A percentile compares a stretch with the other conserved stretches of the same genome.
Conservation (phyloP, 1,284 basidiomycete species). For the Apiotrichum siamense region DNA sequence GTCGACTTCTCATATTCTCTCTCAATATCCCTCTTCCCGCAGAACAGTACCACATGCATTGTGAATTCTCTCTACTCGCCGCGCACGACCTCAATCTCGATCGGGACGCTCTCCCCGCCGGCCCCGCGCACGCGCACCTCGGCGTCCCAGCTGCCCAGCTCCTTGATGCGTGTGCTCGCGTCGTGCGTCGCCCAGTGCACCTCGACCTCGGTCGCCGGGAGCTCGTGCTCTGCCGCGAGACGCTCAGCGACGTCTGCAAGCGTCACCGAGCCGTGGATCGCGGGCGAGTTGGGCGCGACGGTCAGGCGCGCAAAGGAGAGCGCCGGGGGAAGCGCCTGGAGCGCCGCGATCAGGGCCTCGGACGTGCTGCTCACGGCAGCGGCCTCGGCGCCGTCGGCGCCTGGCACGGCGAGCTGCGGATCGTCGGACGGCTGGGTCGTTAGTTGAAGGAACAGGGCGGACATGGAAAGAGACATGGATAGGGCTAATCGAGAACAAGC, state of each 20-base stretch:
- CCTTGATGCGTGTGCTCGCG: conserved; percentile 30
- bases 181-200: conserved; percentile 27
- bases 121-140: conserved; percentile 21
- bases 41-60: conserved; percentile 6
- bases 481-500: too few species aligned
- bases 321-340: conserved; percentile 22
- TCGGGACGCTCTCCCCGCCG: conserved; percentile 18
- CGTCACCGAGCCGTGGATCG: conserved; percentile 37
- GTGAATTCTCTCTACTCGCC: conserved; percentile 8
- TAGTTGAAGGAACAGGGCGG: too few species aligned
- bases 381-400: conserved; percentile 2
- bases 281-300: conserved; percentile 21
- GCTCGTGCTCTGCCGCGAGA: conserved; percentile 19
- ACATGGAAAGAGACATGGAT: background rate
- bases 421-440: background rate
- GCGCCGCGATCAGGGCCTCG: conserved; percentile 19
- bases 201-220: conserved; percentile 18
- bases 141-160: conserved; percentile 25
- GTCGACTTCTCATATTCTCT: too few species aligned
- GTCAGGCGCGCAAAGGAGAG: conserved; percentile 31
- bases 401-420: too few species aligned
- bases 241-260: conserved; percentile 27
- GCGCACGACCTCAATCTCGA: conserved; percentile 19
- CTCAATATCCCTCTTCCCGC: background rate
- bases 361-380: conserved; percentile 5